Base-by-base conservation (phyloP, 768 basidiomycete genomes). In the Austroboletus eburneus region DNA sequence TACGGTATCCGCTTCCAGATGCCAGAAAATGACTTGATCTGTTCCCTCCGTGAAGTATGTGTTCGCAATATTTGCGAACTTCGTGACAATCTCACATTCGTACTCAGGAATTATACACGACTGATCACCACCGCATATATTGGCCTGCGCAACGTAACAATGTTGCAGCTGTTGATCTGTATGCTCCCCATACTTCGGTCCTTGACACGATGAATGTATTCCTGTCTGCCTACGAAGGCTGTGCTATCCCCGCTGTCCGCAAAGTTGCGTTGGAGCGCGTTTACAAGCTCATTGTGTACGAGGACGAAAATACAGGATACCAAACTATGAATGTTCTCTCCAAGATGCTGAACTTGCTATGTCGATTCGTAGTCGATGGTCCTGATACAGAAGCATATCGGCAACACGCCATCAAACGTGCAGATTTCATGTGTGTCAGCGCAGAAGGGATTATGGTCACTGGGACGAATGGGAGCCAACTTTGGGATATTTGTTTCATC, bases 401-500 rank as follows among this genome's bases (percentile, higher is more conserved):
- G 56, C 72, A 72, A 51, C 96, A 99, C 61, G 72, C 79, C 43
- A 70, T 76, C 41, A 87, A 83, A 58, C 78, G 94, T 9, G 76
- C 79, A 22, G 94, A 98, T 63, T 97, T 98, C 69, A 82, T 98
- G 80, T 99, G 95, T 94, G 69, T 96, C 42, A 79, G 85, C 1
- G 68, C 72, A 13, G 87, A 95, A 49, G 96, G 96, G 5, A 83
- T 99, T 83, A 85, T 90, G 82, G 89, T 94, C 84, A 83, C 81
- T 56, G 95, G 95, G 18, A 97, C 94, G 46, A 96, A 96, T 59
- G 94, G 94, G 25, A 85, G 81, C 57, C 93, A 95, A 69, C 73
- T 96, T 8, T 98, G 95, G 96, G 96, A 99, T 66, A 76, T 83
- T 21, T 84, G 81, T 9, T 99, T 98, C 68, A 89, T 93, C 54